phyloP scores from a whole-genome alignment of 202 grass and related monocot species.

The Setaria italica region DNA sequence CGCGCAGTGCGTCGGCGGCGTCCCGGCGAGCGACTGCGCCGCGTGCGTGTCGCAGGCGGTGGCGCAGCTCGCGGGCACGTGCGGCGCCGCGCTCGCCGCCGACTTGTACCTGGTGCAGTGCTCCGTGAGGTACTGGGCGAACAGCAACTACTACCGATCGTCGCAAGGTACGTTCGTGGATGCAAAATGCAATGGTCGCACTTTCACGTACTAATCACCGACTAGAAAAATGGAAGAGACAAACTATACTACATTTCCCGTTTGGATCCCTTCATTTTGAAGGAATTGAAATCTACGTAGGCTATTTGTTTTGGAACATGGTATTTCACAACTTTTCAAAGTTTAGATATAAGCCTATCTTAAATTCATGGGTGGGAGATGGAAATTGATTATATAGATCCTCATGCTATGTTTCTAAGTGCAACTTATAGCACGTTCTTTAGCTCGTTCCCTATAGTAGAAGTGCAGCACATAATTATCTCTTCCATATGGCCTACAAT shows the following conservation, averaged over 20 bases:
- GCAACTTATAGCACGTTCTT: too few relatives aligned
- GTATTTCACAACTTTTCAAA: too few relatives aligned
- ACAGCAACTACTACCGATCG: conserved; percentile 56
- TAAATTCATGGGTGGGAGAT: too few relatives aligned
- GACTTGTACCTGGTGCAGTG: conserved; percentile 83
- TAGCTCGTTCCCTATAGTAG: too few relatives aligned
- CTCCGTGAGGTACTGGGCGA: conserved; percentile 82
- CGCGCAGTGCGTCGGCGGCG: conserved; percentile 75
- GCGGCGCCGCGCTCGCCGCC: conserved; percentile 67
- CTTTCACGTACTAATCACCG: neutral
- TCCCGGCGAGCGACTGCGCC: conserved; percentile 53
- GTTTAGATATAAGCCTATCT: too few relatives aligned
- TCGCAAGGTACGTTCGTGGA: conserved; percentile 48
- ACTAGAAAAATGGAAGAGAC: neutral
- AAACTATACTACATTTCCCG: neutral
- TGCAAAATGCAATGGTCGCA: neutral
- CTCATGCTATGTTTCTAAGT: too few relatives aligned
- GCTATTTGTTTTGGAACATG: too few relatives aligned
- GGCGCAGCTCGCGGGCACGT: conserved; percentile 62
- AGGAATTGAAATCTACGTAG: too few relatives aligned
- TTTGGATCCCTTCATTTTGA: too few relatives aligned
- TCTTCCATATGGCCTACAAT: too few relatives aligned
- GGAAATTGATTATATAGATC: too few relatives aligned
- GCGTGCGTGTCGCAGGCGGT: conserved; percentile 78
- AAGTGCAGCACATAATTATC: too few relatives aligned